Evolutionary conservation across 768 basidiomycete species (phyloP), one percentile per base, ranked within the genome.

Genomic region (Kwoniella sp.): DNA sequence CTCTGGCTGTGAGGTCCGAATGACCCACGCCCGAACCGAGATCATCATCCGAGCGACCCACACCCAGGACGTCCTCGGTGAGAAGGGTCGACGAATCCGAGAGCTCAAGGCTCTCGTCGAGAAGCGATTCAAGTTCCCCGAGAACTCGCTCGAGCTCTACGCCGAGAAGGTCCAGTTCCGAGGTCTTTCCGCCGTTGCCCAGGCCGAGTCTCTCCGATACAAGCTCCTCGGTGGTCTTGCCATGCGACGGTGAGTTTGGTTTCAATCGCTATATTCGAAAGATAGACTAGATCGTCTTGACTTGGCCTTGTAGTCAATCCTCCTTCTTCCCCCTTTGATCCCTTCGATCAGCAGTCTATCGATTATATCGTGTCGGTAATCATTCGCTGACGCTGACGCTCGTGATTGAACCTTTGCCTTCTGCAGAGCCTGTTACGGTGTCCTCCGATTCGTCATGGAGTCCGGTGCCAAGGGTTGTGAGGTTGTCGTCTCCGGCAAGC

Each of bases 401-500:
- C 41, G 4, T 45, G 41, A 9, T 45, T 45, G 15, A 8, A 11
- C 41, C 11, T 34, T 60, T 25, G 11, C 41, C 11, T 26, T 7
- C 7, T 34, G 9, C 71, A 93, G 92, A 79, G 93, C 93, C 54
- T 97, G 95, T 85, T 99, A 98, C 82, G 96, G 96, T 89, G 96
- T 99, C 78, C 93, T 99, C 79, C 93, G 96, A 79, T 99, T 97
- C 85, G 93, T 99, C 75, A 99, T 99, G 96, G 96, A 99, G 85
- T 97, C 95, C 65, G 92, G 92, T 75, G 96, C 96, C 73, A 99
- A 99, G 85, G 96, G 96, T 82, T 97, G 94, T 81, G 96, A 99
- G 83, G 96, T 99, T 70, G 92, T 98, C 80, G 94, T 99, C 71
- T 98, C 95, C 70, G 96, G 96, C 81, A 99, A 99, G 84, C 92